Conservation (phyloP, 768 basidiomycete species). For the Kwoniella shandongensis region DNA sequence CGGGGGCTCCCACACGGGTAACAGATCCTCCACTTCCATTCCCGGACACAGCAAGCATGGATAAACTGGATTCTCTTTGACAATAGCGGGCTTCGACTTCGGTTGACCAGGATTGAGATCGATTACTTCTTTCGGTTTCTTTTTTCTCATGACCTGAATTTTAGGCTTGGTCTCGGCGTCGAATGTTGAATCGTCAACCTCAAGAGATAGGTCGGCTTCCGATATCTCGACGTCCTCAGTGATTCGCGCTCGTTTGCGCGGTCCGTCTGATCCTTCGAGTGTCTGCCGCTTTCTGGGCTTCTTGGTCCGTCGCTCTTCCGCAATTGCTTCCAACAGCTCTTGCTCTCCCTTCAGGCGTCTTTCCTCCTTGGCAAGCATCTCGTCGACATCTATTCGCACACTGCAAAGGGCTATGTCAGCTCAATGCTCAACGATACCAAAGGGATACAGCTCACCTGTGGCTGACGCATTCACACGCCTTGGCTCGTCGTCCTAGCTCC, state of each 20-base stretch:
- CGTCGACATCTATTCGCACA: constrained; percentile 90
- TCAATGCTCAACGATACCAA: neutral
- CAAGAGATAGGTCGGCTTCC: neutral
- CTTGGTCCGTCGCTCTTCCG: constrained; percentile 33
- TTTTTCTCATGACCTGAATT: constrained; percentile 22
- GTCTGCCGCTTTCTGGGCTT: constrained; percentile 57
- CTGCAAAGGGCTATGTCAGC: constrained; percentile 56
- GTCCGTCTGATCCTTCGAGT: constrained; percentile 52
- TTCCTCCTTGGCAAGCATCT: constrained; percentile 64
- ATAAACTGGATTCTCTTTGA: constrained; percentile 16
- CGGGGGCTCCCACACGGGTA: constrained; percentile 38
- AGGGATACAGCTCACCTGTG: constrained; percentile 53
- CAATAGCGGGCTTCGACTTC: constrained; percentile 10
- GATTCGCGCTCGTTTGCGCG: constrained; percentile 9
- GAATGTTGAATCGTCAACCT: neutral
- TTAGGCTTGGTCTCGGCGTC: constrained; percentile 2
- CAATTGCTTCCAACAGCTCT: constrained; percentile 23
- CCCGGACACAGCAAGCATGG: constrained; percentile 51
- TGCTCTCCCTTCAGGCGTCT: constrained; percentile 22
- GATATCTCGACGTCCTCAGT: neutral
- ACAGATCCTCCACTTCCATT: constrained; percentile 21
- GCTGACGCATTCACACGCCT: constrained; percentile 53
- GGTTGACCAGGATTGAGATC: constrained; percentile 10
- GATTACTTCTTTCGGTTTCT: constrained; percentile 21
- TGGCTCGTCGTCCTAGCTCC: constrained; percentile 76